Conservation (phyloP, 495 filamentous ascomycete species). For the Penicillium waksmanii region DNA sequence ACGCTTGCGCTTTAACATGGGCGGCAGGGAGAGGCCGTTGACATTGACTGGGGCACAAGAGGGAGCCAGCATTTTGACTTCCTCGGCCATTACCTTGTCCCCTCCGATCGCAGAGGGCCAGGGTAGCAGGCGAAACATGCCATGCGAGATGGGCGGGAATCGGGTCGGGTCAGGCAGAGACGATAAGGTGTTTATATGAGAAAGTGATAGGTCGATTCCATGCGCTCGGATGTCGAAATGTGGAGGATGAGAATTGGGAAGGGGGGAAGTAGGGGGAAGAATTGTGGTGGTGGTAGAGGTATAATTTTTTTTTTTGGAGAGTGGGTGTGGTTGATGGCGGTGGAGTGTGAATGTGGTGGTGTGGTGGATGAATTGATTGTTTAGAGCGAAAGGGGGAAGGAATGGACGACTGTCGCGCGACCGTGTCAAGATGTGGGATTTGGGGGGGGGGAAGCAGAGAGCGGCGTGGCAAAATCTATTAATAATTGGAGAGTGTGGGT, state of each 20-base stretch:
- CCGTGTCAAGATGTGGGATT: constrained; percentile 23
- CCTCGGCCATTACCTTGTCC: constrained; percentile 55
- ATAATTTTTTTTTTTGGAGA: not conserved
- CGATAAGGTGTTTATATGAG: constrained; percentile 1
- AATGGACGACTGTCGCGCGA: constrained; percentile 34
- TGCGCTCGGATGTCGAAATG: constrained; percentile 24
- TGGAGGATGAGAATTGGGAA: not conserved
- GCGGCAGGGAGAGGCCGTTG: constrained; percentile 41
- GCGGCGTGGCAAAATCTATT: constrained; percentile 28
- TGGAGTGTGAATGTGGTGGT: constrained; percentile 5
- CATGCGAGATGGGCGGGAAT: constrained; percentile 44
- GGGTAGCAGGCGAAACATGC: constrained; percentile 62
- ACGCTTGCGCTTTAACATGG: constrained; percentile 59
- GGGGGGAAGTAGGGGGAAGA: not conserved
- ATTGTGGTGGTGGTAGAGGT: not conserved
- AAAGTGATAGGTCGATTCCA: constrained; percentile 31
- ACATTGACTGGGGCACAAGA: constrained; percentile 37
- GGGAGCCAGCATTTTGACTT: constrained; percentile 49
- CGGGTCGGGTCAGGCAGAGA: constrained; percentile 15
- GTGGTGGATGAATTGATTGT: not conserved
- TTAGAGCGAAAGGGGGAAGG: constrained; percentile 15
- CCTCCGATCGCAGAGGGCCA: constrained; percentile 60
- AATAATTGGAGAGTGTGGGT: constrained; percentile 13
- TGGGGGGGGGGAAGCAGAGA: not conserved
- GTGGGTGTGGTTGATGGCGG: constrained; percentile 11